Base-by-base conservation (phyloP, 192 early-diverging fungal species). In the Globomyces pollinis-pini region DNA sequence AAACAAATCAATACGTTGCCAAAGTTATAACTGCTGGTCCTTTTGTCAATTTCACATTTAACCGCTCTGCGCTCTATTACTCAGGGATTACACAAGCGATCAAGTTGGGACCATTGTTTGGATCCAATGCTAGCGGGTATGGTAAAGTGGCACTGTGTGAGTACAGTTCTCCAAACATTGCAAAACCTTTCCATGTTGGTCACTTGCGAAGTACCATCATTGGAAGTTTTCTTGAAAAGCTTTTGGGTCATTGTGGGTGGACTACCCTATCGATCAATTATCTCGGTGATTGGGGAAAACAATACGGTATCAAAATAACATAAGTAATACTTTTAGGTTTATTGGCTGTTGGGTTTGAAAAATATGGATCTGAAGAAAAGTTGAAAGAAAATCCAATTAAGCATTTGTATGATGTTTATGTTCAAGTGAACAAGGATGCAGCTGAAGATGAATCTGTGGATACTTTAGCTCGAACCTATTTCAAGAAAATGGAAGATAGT, bases 221-320 rank as follows among this genome's bases (percentile, higher is more conserved):
- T 60, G 96, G 96, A 65, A 86, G 87, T 67, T 92, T 95, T 70
- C 78, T 98, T 55, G 75, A 74, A 63, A 88, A 93, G 49, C 78
- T 87, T 18, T 79, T 91, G 67, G 69, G 83, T 43, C 90, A 88
- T 31, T 85, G 89, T 57, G 96, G 94, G 8, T 92, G 87, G 76
- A 84, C 90, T n/a, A 85, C 85, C n/a, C 74, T 93, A 43, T 75
- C 83, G 35, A 89, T 96, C 77, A 99, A 99, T 80, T 95, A 99
- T 71, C 75, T 99, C 30, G 96, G 96, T 55, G 95, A 99, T 70
- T 99, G 96, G 96, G 96, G 96, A 57, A 99, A 95, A 72, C 95
- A 98, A 76, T 99, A 92, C 66, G 96, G 89, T 81, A 74, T 64
- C 18, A n/a, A n/a, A n/a, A n/a, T n/a, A n/a, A n/a, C n/a, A 33